A percentile compares a stretch with the other conserved stretches of the same genome.
phyloP scores from a whole-genome alignment of 306 rosid genomes.

The Medicago arabica region DNA sequence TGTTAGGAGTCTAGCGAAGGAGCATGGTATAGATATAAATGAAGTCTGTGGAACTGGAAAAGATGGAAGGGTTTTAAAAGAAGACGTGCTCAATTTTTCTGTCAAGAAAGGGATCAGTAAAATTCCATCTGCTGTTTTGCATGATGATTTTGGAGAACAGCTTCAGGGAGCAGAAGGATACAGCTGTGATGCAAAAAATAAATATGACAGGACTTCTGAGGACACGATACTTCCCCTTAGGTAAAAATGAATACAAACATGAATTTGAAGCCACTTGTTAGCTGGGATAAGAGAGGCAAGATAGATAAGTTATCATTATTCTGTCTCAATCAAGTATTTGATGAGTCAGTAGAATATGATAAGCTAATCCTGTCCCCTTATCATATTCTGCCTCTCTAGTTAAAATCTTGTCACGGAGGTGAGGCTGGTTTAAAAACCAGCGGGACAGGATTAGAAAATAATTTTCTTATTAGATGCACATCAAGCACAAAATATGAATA shows the following conservation, averaged over 20 bases:
- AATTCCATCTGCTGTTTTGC: constrained; percentile 42
- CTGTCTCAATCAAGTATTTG: background rate
- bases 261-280: constrained; percentile 7
- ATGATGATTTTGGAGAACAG: constrained; percentile 34
- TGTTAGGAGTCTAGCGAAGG: constrained; percentile 79
- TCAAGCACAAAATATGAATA: background rate
- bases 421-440: background rate
- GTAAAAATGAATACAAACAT: constrained; percentile 51
- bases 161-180: constrained; percentile 46
- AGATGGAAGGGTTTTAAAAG: constrained; percentile 84
- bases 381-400: background rate
- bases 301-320: background rate
- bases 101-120: constrained; percentile 59
- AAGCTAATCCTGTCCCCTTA: background rate
- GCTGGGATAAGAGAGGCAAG: background rate
- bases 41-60: constrained; percentile 78
- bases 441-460: background rate
- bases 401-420: background rate
- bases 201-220: constrained; percentile 46
- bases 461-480: background rate
- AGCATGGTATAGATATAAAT: constrained; percentile 70
- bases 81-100: constrained; percentile 71
- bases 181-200: constrained; percentile 39
- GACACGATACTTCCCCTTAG: constrained; percentile 73
- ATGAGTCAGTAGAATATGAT: background rate